A percentile compares a stretch with the other conserved stretches of the same genome.
These are phyloP conservation scores for Phytophthora megakarya DNA, from an alignment of 352 stramenopile species.

Conservation along the genomic window DNA sequence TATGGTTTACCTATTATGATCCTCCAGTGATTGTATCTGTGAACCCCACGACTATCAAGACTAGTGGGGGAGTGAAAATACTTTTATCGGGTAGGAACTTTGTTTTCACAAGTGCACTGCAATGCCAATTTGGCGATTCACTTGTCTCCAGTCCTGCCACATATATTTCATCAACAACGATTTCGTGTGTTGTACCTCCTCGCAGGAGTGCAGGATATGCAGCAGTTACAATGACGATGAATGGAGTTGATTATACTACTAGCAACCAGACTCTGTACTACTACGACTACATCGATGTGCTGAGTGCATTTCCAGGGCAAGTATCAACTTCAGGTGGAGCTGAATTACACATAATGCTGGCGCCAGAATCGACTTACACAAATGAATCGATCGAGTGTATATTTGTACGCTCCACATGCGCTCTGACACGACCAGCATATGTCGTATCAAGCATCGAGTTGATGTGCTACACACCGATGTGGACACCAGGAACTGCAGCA, in stretches of 20 bases:
- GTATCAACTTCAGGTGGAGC: slow-evolving; percentile 35
- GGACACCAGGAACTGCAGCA: slow-evolving; percentile 28
- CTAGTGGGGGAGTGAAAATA: slow-evolving; percentile 35
- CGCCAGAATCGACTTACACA: slow-evolving; percentile 7
- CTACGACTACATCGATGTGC: slow-evolving; percentile 33
- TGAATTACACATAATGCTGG: slow-evolving; percentile 31
- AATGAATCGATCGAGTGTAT: slow-evolving; percentile 39
- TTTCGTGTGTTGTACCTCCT: slow-evolving; percentile 36
- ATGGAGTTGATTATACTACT: slow-evolving; percentile 52
- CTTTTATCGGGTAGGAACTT: slow-evolving; percentile 46
- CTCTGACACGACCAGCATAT: slow-evolving; percentile 28
- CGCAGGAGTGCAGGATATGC: slow-evolving; percentile 34
- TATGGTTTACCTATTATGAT: slow-evolving; percentile 38
- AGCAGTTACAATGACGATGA: slow-evolving; percentile 48
- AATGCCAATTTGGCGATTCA: slow-evolving; percentile 48
- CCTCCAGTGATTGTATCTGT: slow-evolving; percentile 32
- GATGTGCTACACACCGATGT: slow-evolving; percentile 36
- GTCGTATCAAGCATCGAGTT: slow-evolving; percentile 28
- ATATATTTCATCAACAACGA: slow-evolving; percentile 36
- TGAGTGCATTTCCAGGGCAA: slow-evolving; percentile 30
- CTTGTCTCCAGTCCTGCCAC: neutral
- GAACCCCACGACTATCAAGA: slow-evolving; percentile 23
- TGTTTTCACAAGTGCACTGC: slow-evolving; percentile 13
- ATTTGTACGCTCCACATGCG: slow-evolving; percentile 29
- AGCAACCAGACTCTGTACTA: slow-evolving; percentile 38